phyloP scores from a whole-genome alignment of 108 stramenopile species.

The Fragilaria radians region DNA sequence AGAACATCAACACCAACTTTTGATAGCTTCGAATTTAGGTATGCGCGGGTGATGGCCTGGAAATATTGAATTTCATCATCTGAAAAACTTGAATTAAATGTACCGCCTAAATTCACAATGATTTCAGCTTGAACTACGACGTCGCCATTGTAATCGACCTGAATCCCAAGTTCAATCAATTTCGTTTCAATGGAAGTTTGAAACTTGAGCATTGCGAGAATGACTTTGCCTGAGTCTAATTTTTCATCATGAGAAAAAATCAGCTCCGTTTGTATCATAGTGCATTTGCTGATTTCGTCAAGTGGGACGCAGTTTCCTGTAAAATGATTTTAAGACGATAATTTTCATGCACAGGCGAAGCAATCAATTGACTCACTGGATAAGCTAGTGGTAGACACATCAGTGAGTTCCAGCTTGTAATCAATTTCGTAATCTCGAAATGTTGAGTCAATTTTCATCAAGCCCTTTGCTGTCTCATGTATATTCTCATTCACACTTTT shows the following conservation, averaged over 20 bases:
- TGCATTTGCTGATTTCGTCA: not conserved
- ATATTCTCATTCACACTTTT: constrained; percentile 2
- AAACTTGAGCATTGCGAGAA: constrained; percentile 2
- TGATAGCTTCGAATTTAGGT: constrained; percentile 1
- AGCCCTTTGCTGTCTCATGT: not conserved
- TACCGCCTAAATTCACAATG: not conserved
- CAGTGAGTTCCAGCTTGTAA: not conserved
- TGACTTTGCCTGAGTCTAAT: not conserved
- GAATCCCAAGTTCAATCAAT: not conserved
- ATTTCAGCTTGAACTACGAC: not conserved
- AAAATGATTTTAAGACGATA: too few species aligned
- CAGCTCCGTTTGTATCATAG: not conserved
- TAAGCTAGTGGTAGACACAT: not conserved
- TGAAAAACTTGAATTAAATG: not conserved
- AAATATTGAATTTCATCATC: constrained; percentile 9
- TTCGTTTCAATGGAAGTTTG: not conserved
- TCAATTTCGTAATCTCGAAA: not conserved
- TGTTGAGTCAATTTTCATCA: not conserved
- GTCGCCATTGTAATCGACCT: constrained; percentile 2
- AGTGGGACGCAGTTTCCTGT: not conserved
- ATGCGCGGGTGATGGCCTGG: not conserved
- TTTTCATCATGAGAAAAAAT: not conserved
- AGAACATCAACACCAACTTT: not conserved
- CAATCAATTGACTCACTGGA: not conserved
- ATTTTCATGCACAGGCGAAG: too few species aligned